Percentiles rank a stretch among this genome's conserved stretches.
phyloP scores from a whole-genome alignment of 257 asterid genomes.

The Paraleonurus japonicus region DNA sequence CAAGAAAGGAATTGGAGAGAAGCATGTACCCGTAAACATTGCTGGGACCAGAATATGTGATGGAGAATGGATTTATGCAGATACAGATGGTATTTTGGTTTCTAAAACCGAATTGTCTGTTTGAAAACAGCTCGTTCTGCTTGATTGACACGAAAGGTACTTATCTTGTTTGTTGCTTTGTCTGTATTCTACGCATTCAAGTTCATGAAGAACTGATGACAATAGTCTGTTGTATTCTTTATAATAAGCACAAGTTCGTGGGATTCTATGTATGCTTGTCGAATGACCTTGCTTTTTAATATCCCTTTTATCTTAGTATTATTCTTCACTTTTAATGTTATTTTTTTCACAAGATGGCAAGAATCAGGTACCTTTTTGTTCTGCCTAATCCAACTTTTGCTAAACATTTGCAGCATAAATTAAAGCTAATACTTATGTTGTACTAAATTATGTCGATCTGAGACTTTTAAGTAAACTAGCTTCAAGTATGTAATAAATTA shows the following conservation, averaged over 20 bases:
- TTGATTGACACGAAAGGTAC: not conserved
- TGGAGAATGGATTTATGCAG: slow-evolving; percentile 57
- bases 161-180: slow-evolving; percentile 2
- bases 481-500: too few species aligned
- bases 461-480: too few species aligned
- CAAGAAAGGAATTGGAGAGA: slow-evolving; percentile 49
- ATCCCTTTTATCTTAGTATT: too few species aligned
- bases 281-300: not conserved
- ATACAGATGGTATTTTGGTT: slow-evolving; percentile 45
- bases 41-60: slow-evolving; percentile 48
- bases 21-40: slow-evolving; percentile 41
- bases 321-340: too few species aligned
- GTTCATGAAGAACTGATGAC: not conserved
- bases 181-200: slow-evolving; percentile 1
- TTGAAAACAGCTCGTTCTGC: slow-evolving; percentile 20
- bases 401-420: too few species aligned
- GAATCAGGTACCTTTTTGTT: too few species aligned
- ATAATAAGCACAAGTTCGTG: not conserved
- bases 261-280: not conserved
- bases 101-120: slow-evolving; percentile 34
- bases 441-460: too few species aligned
- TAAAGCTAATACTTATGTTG: too few species aligned
- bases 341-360: too few species aligned
- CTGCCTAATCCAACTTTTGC: too few species aligned
- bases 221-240: not conserved